These are phyloP conservation scores for Rosa hybrid DNA, from an alignment of 331 rosid species.

Conservation along the genomic window DNA sequence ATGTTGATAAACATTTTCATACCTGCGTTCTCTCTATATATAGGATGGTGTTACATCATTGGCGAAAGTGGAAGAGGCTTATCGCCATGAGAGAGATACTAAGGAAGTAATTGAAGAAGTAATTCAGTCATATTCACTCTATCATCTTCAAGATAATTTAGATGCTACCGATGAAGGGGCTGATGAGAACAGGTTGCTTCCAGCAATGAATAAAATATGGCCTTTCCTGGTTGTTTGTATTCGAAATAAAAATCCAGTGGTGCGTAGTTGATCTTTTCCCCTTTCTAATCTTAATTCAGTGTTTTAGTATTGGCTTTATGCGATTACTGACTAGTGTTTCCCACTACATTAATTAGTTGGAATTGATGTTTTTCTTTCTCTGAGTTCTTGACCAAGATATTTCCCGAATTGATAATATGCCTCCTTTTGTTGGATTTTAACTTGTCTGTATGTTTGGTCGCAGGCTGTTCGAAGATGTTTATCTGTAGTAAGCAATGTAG, in stretches of 20 bases:
- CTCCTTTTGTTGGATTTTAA: not conserved
- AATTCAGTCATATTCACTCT: constrained; percentile 48
- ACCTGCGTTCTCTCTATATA: not conserved
- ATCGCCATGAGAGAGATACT: constrained; percentile 61
- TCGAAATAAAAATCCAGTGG: constrained; percentile 75
- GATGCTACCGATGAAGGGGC: constrained; percentile 62
- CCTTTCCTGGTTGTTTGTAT: constrained; percentile 78
- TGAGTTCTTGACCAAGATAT: not conserved
- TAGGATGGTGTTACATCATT: constrained; percentile 53
- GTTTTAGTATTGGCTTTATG: not conserved
- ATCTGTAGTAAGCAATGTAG: constrained; percentile 52
- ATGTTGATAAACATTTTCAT: not conserved
- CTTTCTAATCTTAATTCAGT: not conserved
- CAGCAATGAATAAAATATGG: constrained; percentile 94
- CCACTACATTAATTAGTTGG: not conserved
- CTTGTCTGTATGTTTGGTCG: not conserved
- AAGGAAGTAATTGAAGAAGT: constrained; percentile 70
- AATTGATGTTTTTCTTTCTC: not conserved
- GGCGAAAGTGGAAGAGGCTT: constrained; percentile 82
- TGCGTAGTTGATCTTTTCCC: constrained; percentile 36
- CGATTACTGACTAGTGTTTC: not conserved
- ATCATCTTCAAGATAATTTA: constrained; percentile 65
- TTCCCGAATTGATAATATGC: not conserved
- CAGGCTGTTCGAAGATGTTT: constrained; percentile 79
- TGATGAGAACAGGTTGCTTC: constrained; percentile 91